phyloP scores from a whole-genome alignment of 495 filamentous ascomycete species.

The Neurospora sp. region DNA sequence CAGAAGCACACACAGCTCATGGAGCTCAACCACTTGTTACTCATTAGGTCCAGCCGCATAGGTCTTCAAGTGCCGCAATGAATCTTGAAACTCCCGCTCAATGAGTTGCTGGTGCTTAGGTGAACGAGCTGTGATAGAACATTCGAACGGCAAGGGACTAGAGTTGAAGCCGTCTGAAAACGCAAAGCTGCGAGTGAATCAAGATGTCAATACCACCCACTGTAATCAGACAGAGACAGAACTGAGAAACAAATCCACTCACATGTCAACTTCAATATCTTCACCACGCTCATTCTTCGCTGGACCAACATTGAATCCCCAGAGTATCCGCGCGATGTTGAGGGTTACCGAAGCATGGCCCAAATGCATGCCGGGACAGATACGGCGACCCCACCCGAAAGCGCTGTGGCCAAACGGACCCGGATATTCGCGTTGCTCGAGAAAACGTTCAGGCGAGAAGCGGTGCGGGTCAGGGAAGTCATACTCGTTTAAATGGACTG shows the following conservation, averaged over 20 bases:
- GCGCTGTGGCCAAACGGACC: constrained; percentile 45
- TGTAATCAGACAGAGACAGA: background rate
- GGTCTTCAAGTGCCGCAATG: constrained; percentile 3
- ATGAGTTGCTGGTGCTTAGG: constrained; percentile 18
- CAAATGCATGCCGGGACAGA: constrained; percentile 45
- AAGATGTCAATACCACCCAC: background rate
- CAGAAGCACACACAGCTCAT: too few relatives aligned
- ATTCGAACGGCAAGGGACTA: constrained; percentile 38
- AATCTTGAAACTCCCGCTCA: constrained; percentile 20
- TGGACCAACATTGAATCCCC: constrained; percentile 40
- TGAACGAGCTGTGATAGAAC: constrained; percentile 31
- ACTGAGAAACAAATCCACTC: background rate
- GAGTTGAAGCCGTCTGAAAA: constrained; percentile 44
- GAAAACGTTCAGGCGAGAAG: constrained; percentile 37
- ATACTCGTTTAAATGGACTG: constrained; percentile 44
- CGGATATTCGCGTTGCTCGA: constrained; percentile 35
- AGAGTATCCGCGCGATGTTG: constrained; percentile 43
- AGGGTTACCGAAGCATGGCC: constrained; percentile 40
- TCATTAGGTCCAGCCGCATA: too few relatives aligned
- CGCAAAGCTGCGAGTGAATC: constrained; percentile 25
- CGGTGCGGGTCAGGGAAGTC: constrained; percentile 47
- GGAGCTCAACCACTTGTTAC: too few relatives aligned
- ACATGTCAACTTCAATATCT: constrained; percentile 41
- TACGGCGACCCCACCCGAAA: constrained; percentile 48
- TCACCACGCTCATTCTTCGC: constrained; percentile 34